phyloP scores from a whole-genome alignment of 73 alveolate genomes.

The Stentor roeselii region DNA sequence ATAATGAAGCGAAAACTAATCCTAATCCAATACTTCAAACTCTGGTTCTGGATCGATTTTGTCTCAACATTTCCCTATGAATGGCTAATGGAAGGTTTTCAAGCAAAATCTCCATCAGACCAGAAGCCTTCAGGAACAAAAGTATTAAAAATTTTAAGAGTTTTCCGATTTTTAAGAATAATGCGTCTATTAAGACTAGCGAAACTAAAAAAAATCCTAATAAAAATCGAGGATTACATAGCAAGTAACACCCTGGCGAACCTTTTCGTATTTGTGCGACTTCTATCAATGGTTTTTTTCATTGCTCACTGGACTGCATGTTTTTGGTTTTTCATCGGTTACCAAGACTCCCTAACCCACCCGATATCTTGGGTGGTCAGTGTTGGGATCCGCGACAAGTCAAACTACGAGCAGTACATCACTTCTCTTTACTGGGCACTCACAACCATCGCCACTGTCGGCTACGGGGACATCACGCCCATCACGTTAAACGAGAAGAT shows the following conservation, averaged over 20 bases:
- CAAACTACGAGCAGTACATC: too few relatives aligned
- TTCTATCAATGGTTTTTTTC: background rate
- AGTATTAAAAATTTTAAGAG: background rate
- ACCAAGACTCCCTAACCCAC: too few relatives aligned
- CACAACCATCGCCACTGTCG: background rate
- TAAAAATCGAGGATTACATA: background rate
- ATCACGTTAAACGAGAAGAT: background rate
- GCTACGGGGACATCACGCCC: background rate
- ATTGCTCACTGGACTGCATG: background rate
- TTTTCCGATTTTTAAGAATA: background rate
- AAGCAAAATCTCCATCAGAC: background rate
- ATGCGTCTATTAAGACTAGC: background rate
- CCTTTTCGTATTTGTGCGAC: background rate
- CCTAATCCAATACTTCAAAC: background rate
- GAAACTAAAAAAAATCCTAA: background rate
- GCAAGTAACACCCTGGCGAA: background rate
- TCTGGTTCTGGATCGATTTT: conserved; percentile 5
- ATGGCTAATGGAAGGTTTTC: background rate
- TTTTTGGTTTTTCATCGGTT: background rate
- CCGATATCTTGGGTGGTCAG: too few relatives aligned
- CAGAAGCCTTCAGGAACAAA: background rate
- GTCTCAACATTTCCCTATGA: background rate
- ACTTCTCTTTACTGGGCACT: background rate
- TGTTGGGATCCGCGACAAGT: too few relatives aligned
- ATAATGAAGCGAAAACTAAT: background rate